A percentile compares a stretch with the other conserved stretches of the same genome.
Conservation (phyloP, 176 grass and related monocot genomes). For the Oryza longistaminata region DNA sequence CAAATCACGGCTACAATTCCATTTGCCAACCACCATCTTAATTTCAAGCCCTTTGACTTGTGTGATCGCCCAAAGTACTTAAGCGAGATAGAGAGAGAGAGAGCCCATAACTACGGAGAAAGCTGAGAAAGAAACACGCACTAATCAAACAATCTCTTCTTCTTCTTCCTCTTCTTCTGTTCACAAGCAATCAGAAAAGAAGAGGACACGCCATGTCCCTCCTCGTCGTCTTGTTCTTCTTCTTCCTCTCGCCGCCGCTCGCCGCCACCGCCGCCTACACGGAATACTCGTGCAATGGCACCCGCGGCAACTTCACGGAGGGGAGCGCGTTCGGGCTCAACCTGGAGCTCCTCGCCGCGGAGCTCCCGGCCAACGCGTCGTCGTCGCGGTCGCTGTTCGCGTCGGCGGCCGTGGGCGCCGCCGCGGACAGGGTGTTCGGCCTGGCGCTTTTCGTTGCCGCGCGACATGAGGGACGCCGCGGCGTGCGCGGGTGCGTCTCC, state of each 20-base stretch:
- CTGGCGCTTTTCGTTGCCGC: slow-evolving; percentile 63
- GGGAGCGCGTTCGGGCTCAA: slow-evolving; percentile 46
- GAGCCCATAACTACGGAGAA: neutral
- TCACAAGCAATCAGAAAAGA: neutral
- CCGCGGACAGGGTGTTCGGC: slow-evolving; percentile 30
- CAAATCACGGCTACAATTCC: neutral
- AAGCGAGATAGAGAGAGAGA: neutral
- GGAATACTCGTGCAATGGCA: slow-evolving; percentile 45
- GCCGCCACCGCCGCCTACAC: slow-evolving; percentile 27
- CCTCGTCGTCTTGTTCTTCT: neutral
- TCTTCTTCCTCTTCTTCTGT: neutral
- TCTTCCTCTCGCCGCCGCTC: neutral
- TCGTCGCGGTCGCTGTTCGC: slow-evolving; percentile 17
- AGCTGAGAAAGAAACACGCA: neutral
- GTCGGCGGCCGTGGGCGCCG: neutral
- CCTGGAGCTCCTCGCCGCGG: slow-evolving; percentile 11
- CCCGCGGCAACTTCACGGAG: slow-evolving; percentile 39
- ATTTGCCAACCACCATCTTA: neutral
- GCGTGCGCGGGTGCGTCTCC: slow-evolving; percentile 44
- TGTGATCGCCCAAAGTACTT: neutral
- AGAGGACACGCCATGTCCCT: neutral
- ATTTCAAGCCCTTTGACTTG: slow-evolving; percentile 2
- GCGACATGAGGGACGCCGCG: slow-evolving; percentile 33
- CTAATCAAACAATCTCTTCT: neutral
- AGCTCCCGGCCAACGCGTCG: slow-evolving; percentile 35